Conservation (phyloP, 202 grass and related monocot genomes). For the Dendrocalamus latiflorus region DNA sequence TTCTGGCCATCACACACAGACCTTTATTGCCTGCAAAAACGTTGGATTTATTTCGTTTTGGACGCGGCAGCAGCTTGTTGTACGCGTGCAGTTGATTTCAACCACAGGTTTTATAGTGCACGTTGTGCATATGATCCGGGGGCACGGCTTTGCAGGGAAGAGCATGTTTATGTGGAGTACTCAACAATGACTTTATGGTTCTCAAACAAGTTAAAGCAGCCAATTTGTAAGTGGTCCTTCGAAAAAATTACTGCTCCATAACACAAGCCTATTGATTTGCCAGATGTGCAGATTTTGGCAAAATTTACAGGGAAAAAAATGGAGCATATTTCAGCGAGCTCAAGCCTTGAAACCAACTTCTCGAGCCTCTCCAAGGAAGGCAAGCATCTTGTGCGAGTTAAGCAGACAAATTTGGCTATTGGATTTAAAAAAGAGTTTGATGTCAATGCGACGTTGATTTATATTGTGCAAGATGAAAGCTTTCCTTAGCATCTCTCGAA, state of each 20-base stretch:
- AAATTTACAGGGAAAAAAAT: not conserved
- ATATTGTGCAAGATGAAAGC: not conserved
- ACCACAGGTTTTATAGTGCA: slow-evolving; percentile 12
- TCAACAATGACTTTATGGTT: not conserved
- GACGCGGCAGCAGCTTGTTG: not conserved
- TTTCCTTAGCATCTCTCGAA: not conserved
- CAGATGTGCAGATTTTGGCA: not conserved
- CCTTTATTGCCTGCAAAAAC: not conserved
- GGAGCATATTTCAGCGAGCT: not conserved
- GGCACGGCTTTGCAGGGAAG: not conserved
- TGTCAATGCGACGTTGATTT: not conserved
- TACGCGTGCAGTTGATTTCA: slow-evolving; percentile 17
- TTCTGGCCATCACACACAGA: not conserved
- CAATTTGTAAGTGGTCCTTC: not conserved
- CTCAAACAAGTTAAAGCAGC: not conserved
- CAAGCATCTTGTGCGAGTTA: not conserved
- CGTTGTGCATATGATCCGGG: slow-evolving; percentile 10
- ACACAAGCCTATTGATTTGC: not conserved
- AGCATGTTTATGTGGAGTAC: not conserved
- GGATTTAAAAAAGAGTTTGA: not conserved
- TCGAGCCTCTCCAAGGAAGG: not conserved
- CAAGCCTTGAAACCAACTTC: not conserved
- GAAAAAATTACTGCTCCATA: not conserved
- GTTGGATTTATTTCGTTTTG: not conserved
- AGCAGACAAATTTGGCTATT: not conserved